Conservation (phyloP, 139 green algal species). For the Zygnema cylindricum region DNA sequence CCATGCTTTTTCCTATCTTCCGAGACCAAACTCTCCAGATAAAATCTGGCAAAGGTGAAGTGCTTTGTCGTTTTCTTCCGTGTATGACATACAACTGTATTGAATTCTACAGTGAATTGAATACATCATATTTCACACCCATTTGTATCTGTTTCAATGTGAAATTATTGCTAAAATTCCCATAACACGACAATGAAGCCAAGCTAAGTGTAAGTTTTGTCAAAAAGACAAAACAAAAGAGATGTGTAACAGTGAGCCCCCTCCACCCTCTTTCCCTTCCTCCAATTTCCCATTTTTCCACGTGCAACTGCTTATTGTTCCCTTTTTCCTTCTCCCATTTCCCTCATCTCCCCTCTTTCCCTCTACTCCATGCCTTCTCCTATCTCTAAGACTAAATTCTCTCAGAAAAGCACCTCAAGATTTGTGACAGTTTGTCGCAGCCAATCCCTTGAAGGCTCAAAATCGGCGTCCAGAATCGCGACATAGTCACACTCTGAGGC, state of each 20-base stretch:
- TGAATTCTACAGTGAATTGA: neutral
- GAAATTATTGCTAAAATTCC: no score
- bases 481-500: slow-evolving; percentile 45
- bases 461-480: slow-evolving; percentile 56
- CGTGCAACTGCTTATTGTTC: no score
- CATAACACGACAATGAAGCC: no score
- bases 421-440: slow-evolving; percentile 39
- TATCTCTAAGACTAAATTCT: neutral
- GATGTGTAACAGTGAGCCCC: no score
- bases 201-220: no score
- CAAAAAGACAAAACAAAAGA: no score
- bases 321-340: neutral
- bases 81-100: neutral
- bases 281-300: no score
- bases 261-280: no score
- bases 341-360: neutral
- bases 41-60: neutral
- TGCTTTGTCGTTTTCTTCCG: neutral
- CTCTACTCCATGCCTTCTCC: neutral
- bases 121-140: neutral
- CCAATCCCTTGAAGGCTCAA: slow-evolving; percentile 47
- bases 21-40: no score
- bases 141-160: neutral
- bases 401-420: slow-evolving; percentile 14
- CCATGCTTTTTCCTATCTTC: neutral